A percentile compares a stretch with the other conserved stretches of the same genome.
Evolutionary conservation across 208 protist genomes (phyloP).

Genomic region (Phytomonas serpens): DNA sequence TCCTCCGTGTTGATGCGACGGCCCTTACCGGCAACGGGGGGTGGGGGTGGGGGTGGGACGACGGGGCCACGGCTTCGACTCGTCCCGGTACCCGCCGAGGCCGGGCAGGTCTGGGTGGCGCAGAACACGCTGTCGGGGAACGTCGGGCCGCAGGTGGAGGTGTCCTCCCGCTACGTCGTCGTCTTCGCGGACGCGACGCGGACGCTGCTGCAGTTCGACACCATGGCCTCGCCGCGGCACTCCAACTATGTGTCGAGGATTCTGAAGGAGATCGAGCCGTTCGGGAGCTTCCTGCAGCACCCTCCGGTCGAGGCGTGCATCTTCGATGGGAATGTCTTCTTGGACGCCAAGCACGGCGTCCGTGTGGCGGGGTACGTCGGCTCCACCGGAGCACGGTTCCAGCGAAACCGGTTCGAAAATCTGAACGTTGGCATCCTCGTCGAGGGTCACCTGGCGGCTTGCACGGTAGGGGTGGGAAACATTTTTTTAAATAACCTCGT

Average conservation of each 20-base stretch:
- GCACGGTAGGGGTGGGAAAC: conserved; percentile 59
- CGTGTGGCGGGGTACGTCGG: conserved; percentile 48
- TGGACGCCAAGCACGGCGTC: conserved; percentile 33
- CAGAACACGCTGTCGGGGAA: conserved; percentile 66
- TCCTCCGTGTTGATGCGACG: conserved; percentile 2
- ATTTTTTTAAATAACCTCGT: conserved; percentile 53
- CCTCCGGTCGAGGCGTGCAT: conserved; percentile 52
- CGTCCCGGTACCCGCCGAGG: conserved; percentile 19
- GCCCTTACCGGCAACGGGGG: conserved; percentile 9
- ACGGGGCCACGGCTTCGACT: conserved; percentile 32
- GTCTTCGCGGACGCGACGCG: conserved; percentile 22
- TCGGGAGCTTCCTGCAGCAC: conserved; percentile 41
- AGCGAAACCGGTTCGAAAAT: conserved; percentile 49
- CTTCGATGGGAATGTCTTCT: conserved; percentile 60
- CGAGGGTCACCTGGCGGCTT: conserved; percentile 60
- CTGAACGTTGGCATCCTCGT: conserved; percentile 45
- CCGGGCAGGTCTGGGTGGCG: conserved; percentile 37
- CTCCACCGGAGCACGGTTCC: conserved; percentile 28
- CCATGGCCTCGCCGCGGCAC: conserved; percentile 19
- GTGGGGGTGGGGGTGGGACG: too few relatives aligned
- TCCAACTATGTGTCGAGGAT: conserved; percentile 58
- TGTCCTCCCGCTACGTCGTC: conserved; percentile 65
- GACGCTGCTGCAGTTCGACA: conserved; percentile 73
- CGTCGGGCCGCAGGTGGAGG: conserved; percentile 26
- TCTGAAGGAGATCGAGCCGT: conserved; percentile 39